A percentile compares a stretch with the other conserved stretches of the same genome.
These are phyloP conservation scores for Oenanthe javanica DNA, from an alignment of 140 eudicot species.

Conservation along the genomic window DNA sequence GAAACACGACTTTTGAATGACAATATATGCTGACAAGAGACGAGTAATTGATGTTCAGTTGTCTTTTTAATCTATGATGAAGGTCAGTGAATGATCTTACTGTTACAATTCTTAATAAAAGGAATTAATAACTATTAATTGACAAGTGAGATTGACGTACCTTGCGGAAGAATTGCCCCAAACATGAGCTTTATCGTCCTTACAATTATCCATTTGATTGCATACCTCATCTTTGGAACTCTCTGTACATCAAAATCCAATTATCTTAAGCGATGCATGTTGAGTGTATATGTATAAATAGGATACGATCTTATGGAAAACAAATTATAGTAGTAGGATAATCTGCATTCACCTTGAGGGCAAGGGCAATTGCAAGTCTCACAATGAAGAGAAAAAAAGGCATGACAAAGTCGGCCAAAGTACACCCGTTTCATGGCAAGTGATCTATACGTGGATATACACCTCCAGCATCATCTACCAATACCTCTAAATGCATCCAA, in stretches of 20 bases:
- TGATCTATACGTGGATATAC: slow-evolving; percentile 55
- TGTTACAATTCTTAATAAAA: too few species aligned
- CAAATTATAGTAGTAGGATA: background rate
- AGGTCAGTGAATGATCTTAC: too few species aligned
- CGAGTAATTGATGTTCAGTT: background rate
- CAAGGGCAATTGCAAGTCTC: slow-evolving; percentile 77
- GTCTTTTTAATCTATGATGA: too few species aligned
- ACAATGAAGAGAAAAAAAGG: slow-evolving; percentile 88
- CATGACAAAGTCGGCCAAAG: slow-evolving; percentile 82
- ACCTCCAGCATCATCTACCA: slow-evolving; percentile 36
- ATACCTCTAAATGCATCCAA: too few species aligned
- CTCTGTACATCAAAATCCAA: slow-evolving; percentile 29
- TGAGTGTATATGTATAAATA: background rate
- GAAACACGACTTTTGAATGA: background rate
- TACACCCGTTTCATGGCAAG: slow-evolving; percentile 89
- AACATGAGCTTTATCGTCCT: slow-evolving; percentile 72
- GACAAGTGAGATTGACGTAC: slow-evolving; percentile 13
- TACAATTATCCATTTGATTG: slow-evolving; percentile 47
- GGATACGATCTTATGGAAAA: background rate
- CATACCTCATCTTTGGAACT: slow-evolving; percentile 37
- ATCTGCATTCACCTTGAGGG: slow-evolving; percentile 43
- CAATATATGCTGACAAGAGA: background rate
- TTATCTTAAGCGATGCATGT: background rate
- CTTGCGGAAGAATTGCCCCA: slow-evolving; percentile 80
- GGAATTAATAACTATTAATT: too few species aligned